Evolutionary conservation across 1,139 yeast species (phyloP), one percentile per base, ranked within the genome.

Genomic region (Pichia cactophila): DNA sequence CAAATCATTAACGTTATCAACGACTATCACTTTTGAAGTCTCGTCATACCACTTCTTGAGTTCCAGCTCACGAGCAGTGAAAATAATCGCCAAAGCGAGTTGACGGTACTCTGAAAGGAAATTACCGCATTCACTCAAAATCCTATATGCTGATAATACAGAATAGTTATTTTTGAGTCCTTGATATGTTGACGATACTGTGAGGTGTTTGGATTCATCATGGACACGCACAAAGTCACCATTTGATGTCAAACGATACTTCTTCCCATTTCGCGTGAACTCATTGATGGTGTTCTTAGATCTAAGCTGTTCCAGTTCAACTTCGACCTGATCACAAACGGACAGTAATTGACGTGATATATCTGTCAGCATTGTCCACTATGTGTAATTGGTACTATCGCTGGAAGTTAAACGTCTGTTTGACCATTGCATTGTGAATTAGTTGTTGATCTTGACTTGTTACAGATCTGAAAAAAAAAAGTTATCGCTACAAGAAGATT

Each of bases 1-100:
- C 12, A 14, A 10, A 31, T 31, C n/a, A 10, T 12, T 14, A 3
- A 2, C 5, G 6, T 14, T 11, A 5, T 31, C 35, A 31, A 31
- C 35, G n/a, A 31, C 35, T 31, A 72, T 67, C 28, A 77, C 74
- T 46, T 73, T 70, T 51, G 70, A 69, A 49, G 73, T 77, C 51
- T 75, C 80, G 50, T 70, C 80, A 50, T 70, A 75, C 83, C 82
- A 78, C 50, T 66, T 64, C 50, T 76, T 71, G 29, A 61, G 54
- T 56, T 78, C 83, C 44, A 78, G 66, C 52, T 72, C 71, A 48
- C 74, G 63, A 6, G 83, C 80, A 3, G 75, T 72, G 12, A 79
- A 78, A 10, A 78, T 66, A 5, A 78, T 73, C 4, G 74, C 62
- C n/a, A 74, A 65, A 55, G 81, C 76, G 45, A 78, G 68, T 48